Evolutionary conservation across 805 yeast genomes (phyloP), one percentile per base, ranked within the genome.

Genomic region (Starmerella floricola): DNA sequence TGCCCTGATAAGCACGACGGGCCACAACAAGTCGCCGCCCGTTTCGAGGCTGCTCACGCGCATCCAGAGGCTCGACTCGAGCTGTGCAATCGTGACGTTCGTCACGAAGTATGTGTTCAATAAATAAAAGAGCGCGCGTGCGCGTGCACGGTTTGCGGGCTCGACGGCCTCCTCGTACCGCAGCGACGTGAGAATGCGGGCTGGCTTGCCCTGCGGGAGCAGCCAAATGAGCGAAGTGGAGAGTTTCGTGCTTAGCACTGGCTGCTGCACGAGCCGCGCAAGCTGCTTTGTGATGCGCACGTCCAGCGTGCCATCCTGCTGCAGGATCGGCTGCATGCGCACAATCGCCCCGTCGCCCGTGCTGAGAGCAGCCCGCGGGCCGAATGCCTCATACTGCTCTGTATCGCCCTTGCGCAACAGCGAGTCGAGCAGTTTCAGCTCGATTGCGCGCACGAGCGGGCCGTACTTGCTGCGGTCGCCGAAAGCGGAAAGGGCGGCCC

Each of bases 131-230:
- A 54, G 45, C n/a, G 44, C 41, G 3, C 51, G 45, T n/a, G 54
- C 50, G 5, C 48, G 44, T 12, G 38, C 30, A 10, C 40, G 45
- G 17, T 46, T 45, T 6, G 55, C 49, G 8, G 52, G 43, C 13
- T 41, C 46, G 15, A 45, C 39, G 6, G 44, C 39, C n/a, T 43
- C 48, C 17, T 43, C 45, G 27, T 40, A 26, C 17, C 21, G 38
- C 27, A 38, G 31, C n/a, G 48, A 33, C 17, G 40, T 21, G 16
- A 45, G 35, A 3, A 45, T 31, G 3, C 43, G 34, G 18, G 45
- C 16, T 27, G 51, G 53, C 45, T 41, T 40, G 33, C 57, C 57
- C 4, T 38, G 45, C 2, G 57, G 57, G 6, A 53, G 42, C n/a
- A 54, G 39, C 51, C 52, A 52, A 15, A 52, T 53, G 15, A 41